Percentiles rank a stretch among this genome's conserved stretches.
These are phyloP conservation scores for Diversispora eburnea DNA, from an alignment of 192 early-diverging fungal genomes.

Conservation along the genomic window DNA sequence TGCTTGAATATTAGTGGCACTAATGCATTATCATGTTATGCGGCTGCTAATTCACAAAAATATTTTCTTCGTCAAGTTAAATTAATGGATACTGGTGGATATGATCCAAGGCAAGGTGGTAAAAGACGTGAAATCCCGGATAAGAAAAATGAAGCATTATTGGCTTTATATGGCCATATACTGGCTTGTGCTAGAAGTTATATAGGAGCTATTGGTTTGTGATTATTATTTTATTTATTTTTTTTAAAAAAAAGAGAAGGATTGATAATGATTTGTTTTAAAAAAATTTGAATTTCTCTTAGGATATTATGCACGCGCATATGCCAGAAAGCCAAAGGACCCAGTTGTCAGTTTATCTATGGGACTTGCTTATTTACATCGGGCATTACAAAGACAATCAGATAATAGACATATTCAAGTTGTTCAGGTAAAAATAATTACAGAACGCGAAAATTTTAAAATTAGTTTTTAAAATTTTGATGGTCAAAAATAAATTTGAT, in stretches of 20 bases:
- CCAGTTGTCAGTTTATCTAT: conserved; percentile 63
- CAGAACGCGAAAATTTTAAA: neutral
- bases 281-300: neutral
- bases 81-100: conserved; percentile 34
- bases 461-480: neutral
- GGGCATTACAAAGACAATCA: conserved; percentile 64
- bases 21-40: conserved; percentile 36
- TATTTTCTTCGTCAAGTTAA: conserved; percentile 54
- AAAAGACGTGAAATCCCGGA: conserved; percentile 10
- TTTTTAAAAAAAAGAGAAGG: neutral
- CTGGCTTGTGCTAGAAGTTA: conserved; percentile 52
- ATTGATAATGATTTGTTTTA: neutral
- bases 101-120: neutral
- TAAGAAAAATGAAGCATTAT: conserved; percentile 36
- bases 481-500: neutral
- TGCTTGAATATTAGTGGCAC: conserved; percentile 29
- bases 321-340: conserved; percentile 56
- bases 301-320: conserved; percentile 59
- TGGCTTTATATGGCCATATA: conserved; percentile 62
- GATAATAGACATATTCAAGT: conserved; percentile 70
- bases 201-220: conserved; percentile 55
- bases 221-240: neutral
- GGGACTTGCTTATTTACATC: conserved; percentile 59
- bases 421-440: conserved; percentile 37
- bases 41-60: conserved; percentile 48